phyloP scores from a whole-genome alignment of 2,329 filamentous ascomycete genomes.

The Cadophora luteo-olivacea region DNA sequence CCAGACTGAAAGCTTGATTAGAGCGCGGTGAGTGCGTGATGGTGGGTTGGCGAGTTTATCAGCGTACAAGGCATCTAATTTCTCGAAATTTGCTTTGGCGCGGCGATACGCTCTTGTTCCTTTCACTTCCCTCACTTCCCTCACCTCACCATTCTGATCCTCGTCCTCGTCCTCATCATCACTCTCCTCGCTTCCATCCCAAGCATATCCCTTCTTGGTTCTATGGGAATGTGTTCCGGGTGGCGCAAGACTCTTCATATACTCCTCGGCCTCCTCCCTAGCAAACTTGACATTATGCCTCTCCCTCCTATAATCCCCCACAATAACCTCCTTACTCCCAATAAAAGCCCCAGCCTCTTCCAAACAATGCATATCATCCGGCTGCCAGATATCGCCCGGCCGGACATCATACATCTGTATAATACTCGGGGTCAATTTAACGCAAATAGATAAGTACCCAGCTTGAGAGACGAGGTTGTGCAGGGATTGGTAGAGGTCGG shows the following conservation, averaged over 20 bases:
- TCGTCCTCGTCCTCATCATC: background rate
- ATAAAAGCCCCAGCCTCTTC: conserved; percentile 24
- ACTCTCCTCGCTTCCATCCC: background rate
- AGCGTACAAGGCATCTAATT: background rate
- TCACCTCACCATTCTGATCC: background rate
- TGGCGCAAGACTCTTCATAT: background rate
- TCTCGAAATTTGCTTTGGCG: background rate
- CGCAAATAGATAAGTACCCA: conserved; percentile 37
- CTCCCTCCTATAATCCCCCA: conserved; percentile 4
- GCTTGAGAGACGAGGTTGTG: conserved; percentile 40
- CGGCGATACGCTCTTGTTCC: background rate
- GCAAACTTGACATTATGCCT: background rate
- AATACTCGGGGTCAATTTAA: conserved; percentile 38
- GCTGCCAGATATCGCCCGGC: conserved; percentile 32
- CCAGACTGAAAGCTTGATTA: conserved; percentile 35
- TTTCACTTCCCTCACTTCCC: background rate
- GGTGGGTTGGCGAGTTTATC: background rate
- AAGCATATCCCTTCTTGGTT: background rate
- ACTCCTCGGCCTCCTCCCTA: background rate
- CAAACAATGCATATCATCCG: conserved; percentile 32
- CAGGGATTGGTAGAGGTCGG: conserved; percentile 37
- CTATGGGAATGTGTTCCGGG: background rate
- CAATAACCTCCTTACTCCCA: conserved; percentile 25
- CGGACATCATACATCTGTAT: conserved; percentile 32
- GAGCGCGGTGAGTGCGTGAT: conserved; percentile 16